Percentiles rank a stretch among this genome's conserved stretches.
Conservation (phyloP, 2,329 filamentous ascomycete genomes). For the Orbilia javanica region DNA sequence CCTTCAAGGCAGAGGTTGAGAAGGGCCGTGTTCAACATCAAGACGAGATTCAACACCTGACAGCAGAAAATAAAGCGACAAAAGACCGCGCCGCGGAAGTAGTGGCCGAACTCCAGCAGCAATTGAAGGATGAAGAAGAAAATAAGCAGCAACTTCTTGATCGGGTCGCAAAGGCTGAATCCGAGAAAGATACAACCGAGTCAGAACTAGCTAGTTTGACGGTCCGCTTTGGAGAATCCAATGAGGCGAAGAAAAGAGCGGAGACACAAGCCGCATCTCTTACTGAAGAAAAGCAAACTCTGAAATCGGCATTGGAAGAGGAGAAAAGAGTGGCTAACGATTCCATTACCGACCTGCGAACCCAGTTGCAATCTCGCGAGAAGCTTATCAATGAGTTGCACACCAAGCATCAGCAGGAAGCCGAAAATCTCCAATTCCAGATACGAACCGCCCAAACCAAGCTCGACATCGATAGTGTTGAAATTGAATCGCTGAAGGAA, state of each 20-base stretch:
- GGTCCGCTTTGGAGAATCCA: conserved; percentile 30
- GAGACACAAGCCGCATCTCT: conserved; percentile 41
- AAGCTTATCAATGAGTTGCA: conserved; percentile 34
- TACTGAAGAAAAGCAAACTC: conserved; percentile 12
- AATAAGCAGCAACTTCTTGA: conserved; percentile 52
- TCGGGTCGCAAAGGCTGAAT: conserved; percentile 47
- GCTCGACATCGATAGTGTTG: conserved; percentile 47
- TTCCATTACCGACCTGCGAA: conserved; percentile 32
- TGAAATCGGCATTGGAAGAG: conserved; percentile 21
- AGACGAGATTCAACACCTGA: conserved; percentile 31
- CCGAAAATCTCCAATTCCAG: conserved; percentile 44
- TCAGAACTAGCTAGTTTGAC: conserved; percentile 10
- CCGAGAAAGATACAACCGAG: conserved; percentile 37
- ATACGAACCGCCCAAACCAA: conserved; percentile 46
- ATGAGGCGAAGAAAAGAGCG: conserved; percentile 25
- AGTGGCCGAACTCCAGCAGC: conserved; percentile 48
- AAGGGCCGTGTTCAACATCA: conserved; percentile 15
- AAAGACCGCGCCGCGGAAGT: conserved; percentile 45
- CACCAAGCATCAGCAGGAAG: conserved; percentile 31
- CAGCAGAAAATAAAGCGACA: conserved; percentile 28
- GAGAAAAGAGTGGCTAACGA: conserved; percentile 25
- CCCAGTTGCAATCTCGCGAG: conserved; percentile 44
- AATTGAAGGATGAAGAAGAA: conserved; percentile 48
- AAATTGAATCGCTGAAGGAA: conserved; percentile 52
- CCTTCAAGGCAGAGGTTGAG: conserved; percentile 28